Evolutionary conservation across 805 yeast species (phyloP).

Genomic region (Scheffersomyces spartinae): DNA sequence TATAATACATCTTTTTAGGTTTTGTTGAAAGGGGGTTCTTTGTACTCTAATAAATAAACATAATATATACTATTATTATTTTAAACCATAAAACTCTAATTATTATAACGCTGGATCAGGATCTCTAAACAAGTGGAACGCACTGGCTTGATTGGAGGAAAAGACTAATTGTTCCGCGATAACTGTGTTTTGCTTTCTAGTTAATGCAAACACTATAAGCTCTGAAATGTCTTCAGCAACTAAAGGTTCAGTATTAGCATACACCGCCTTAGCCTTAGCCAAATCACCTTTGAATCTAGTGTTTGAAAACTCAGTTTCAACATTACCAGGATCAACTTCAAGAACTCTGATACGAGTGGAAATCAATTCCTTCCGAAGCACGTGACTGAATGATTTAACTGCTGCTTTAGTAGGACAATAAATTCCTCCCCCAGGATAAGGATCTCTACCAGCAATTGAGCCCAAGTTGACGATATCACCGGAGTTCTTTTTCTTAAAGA

Average conservation of each 20-base stretch:
- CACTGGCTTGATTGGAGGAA: slow-evolving; percentile 78
- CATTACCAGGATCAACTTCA: slow-evolving; percentile 71
- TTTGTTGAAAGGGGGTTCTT: no score
- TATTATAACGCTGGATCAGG: no score
- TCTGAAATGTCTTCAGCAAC: slow-evolving; percentile 69
- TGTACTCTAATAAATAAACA: no score
- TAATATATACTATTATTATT: no score
- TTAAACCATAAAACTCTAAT: no score
- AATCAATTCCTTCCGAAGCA: slow-evolving; percentile 64
- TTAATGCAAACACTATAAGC: slow-evolving; percentile 50
- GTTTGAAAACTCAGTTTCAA: slow-evolving; percentile 65
- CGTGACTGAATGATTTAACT: slow-evolving; percentile 58
- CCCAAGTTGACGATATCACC: slow-evolving; percentile 72
- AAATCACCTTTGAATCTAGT: slow-evolving; percentile 56
- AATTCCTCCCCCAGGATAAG: slow-evolving; percentile 70
- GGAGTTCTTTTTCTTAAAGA: slow-evolving; percentile 54
- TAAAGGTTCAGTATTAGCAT: slow-evolving; percentile 58
- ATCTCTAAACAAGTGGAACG: slow-evolving; percentile 47
- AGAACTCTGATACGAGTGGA: slow-evolving; percentile 59
- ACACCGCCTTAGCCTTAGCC: slow-evolving; percentile 50
- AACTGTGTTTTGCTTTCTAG: slow-evolving; percentile 63
- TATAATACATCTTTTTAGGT: no score
- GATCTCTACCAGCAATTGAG: slow-evolving; percentile 70
- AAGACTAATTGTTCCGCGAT: slow-evolving; percentile 75
- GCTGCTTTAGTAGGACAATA: slow-evolving; percentile 72